A percentile compares a stretch with the other conserved stretches of the same genome.
These are phyloP conservation scores for Massariosphaeria phaeospora DNA, from an alignment of 495 filamentous ascomycete genomes.

Conservation along the genomic window DNA sequence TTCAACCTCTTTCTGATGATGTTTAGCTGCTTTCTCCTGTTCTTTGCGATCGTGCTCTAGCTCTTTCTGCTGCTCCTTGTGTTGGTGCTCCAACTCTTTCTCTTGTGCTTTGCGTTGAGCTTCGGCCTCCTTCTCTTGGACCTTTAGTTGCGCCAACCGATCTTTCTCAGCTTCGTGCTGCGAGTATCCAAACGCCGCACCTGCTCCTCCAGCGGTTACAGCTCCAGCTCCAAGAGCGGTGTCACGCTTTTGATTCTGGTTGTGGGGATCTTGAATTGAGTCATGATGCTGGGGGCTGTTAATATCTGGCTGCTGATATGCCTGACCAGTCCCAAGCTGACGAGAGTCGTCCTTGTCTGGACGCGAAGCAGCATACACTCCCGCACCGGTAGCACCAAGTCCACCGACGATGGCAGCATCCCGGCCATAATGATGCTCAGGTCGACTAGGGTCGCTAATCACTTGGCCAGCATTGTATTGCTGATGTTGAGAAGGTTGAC, in stretches of 20 bases:
- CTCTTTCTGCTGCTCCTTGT: conserved; percentile 30
- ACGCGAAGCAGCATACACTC: conserved; percentile 5
- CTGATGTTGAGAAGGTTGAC: neutral
- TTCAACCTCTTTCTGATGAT: conserved; percentile 20
- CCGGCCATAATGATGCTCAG: conserved; percentile 21
- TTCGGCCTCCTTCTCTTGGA: conserved; percentile 14
- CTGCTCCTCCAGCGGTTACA: conserved; percentile 25
- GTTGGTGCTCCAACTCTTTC: conserved; percentile 13
- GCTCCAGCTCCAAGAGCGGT: conserved; percentile 10
- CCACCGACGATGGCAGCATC: conserved; percentile 24
- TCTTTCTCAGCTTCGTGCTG: conserved; percentile 32
- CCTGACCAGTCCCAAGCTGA: neutral
- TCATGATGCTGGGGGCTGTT: conserved; percentile 15
- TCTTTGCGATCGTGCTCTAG: conserved; percentile 20
- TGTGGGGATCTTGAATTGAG: conserved; percentile 9
- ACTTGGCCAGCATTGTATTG: neutral
- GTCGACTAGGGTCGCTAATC: neutral
- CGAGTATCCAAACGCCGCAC: conserved; percentile 20
- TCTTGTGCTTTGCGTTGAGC: conserved; percentile 15
- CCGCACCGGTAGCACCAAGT: conserved; percentile 17
- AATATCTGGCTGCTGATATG: neutral
- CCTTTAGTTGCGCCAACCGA: conserved; percentile 9
- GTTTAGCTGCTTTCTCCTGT: conserved; percentile 14
- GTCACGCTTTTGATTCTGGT: conserved; percentile 14
- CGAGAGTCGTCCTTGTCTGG: neutral